phyloP scores from a whole-genome alignment of 1,139 yeast species.

The Starmera stellimalicola region DNA sequence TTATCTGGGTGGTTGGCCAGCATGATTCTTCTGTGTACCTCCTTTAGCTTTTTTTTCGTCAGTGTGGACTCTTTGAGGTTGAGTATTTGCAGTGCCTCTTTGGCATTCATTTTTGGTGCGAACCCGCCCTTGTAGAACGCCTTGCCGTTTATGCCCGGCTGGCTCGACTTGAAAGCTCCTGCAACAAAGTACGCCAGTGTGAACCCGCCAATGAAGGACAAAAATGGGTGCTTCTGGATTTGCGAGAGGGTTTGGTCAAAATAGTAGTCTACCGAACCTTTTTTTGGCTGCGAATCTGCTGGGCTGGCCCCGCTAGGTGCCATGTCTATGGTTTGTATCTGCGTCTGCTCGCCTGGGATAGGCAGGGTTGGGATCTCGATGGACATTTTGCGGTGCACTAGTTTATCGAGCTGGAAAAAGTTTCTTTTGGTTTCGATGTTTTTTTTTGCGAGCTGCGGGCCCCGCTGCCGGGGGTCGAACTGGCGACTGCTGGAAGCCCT shows the following conservation, averaged over 20 bases:
- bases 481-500: no score
- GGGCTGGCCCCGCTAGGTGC: conserved; percentile 14
- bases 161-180: conserved; percentile 55
- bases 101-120: conserved; percentile 80
- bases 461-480: no score
- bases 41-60: conserved; percentile 73
- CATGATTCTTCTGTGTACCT: conserved; percentile 89
- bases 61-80: conserved; percentile 75
- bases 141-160: conserved; percentile 65
- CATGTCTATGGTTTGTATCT: conserved; percentile 13
- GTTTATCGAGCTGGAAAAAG: no score
- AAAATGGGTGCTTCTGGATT: conserved; percentile 69
- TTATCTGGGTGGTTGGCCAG: conserved; percentile 94
- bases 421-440: no score
- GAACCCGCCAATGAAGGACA: conserved; percentile 63
- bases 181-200: conserved; percentile 57
- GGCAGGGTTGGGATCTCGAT: conserved; percentile 52
- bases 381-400: conserved; percentile 7
- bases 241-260: conserved; percentile 56
- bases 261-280: conserved; percentile 43
- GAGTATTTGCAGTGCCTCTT: conserved; percentile 83
- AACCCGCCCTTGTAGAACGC: conserved; percentile 81
- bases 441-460: no score
- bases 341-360: conserved; percentile 41
- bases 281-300: conserved; percentile 29